Evolutionary conservation across 768 basidiomycete species (phyloP), one percentile per base, ranked within the genome.

Genomic region (Pholiota conissans): DNA sequence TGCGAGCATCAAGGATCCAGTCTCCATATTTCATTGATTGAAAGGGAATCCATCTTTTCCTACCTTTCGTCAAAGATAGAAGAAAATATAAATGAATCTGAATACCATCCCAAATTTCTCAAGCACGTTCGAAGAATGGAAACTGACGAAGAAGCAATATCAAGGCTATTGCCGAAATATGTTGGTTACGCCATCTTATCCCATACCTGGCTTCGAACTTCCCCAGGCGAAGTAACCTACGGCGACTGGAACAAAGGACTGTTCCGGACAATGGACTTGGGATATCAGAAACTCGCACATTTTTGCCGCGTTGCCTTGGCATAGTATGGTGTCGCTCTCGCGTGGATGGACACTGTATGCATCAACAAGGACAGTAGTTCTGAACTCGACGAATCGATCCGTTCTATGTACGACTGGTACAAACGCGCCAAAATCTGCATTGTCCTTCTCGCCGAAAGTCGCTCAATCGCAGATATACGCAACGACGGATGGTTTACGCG

Each of bases 401-500:
- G 55, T 22, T 56, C 59, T 6, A 60, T 60, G 59, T 60, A 56
- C 35, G 34, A 48, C n/a, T 60, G 59, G 59, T 60, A 60, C 27
- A 48, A 39, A 22, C 26, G 37, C 11, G 30, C 59, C 1, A 22
- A 35, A 4, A 35, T 60, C 5, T 60, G 59, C 40, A 18, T 56
- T 10, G 37, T 46, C 3, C 42, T 52, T 24, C 54, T 60, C 3
- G 53, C 51, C 10, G 48, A 49, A 11, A 58, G 49, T 3, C 18
- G 47, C 20, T 18, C 9, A 29, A 20, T 34, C 16, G 11, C 46
- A 9, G 34, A 45, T 8, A 32, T 51, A 7, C 47, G 34, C 8
- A 24, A 24, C 7, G 58, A 59, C 20, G 34, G 50, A 7, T 60
- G 59, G 59, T 60, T 60, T 32, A 52, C 55, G 3, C 50, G 59